Base-by-base conservation (phyloP, 202 grass and related monocot genomes). In the Zizania palustris region DNA sequence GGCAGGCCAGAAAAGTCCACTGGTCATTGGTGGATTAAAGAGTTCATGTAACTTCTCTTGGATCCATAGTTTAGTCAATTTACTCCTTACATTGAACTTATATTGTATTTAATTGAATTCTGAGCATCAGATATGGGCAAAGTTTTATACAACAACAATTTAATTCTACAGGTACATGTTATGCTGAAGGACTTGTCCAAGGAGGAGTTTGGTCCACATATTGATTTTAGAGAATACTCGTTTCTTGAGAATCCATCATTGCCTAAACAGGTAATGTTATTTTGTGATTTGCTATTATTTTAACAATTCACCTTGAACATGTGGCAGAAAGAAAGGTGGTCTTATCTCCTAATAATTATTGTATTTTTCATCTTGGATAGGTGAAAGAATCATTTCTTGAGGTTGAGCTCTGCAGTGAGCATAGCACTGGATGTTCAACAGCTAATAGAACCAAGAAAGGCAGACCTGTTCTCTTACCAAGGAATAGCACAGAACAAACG, bases 221-320 rank as follows among this genome's bases (percentile, higher is more conserved):
- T 99, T 85, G 85, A 87, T 77, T 99, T 99, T 42, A 92, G 92
- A 87, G 96, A 96, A 80, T 96, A 96, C 68, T 96, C 96, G 9
- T 99, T 96, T 87, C 85, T 96, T 80, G 77, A 95, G 59, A 99
- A 99, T 87, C 96, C 96, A 20, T 93, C 57, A 59, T 82, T 99
- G 60, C 85, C 92, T 61, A 96, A 78, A 82, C 80, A 95, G 72
- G 96, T 95, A 83, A 78, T 42, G 7, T 44, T 66, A 64, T 65
- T 60, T 58, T 75, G 57, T 67, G 19, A 21, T 53, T 72, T 28
- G 28, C 28, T 59, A 54, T 43, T 59, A 45, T 75, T 42, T 45
- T 5, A 15, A 43, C n/a, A 33, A 61, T 79, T 79, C 38, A 46
- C 33, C 9, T 78, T 60, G 43, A 57, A 65, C 73, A n/a, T 21